phyloP scores from a whole-genome alignment of 345 rosid species.

The Xanthoceras sorbifolium region DNA sequence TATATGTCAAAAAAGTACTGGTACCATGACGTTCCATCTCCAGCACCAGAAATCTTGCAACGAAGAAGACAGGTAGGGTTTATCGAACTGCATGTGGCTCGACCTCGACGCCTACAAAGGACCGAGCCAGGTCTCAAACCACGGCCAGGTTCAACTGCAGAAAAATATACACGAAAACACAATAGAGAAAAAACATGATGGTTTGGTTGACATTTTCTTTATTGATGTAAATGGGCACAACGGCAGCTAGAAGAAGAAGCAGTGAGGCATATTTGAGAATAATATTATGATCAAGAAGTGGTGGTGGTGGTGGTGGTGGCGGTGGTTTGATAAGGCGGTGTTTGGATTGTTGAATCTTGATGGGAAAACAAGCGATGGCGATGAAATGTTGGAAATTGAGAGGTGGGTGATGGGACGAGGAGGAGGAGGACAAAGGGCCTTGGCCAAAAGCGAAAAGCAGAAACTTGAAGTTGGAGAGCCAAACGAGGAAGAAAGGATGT shows the following conservation, averaged over 20 bases:
- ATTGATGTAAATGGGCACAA: constrained; percentile 23
- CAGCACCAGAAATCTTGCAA: constrained; percentile 78
- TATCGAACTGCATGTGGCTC: constrained; percentile 61
- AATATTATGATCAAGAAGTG: too few relatives aligned
- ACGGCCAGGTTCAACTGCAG: constrained; percentile 45
- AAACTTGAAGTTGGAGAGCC: constrained; percentile 46
- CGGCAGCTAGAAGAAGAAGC: constrained; percentile 28
- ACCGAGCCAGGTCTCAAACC: constrained; percentile 35
- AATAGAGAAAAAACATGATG: constrained; percentile 29
- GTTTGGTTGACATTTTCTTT: constrained; percentile 34
- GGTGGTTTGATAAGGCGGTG: too few relatives aligned
- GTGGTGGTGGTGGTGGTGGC: too few relatives aligned
- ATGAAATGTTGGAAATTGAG: constrained; percentile 36
- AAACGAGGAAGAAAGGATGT: constrained; percentile 33
- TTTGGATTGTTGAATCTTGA: constrained; percentile 47
- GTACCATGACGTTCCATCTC: constrained; percentile 74
- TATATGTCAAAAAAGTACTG: too few relatives aligned
- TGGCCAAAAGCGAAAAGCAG: constrained; percentile 33
- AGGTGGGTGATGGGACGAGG: constrained; percentile 20
- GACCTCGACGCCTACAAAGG: constrained; percentile 29
- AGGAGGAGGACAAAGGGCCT: constrained; percentile 43
- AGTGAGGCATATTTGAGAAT: neutral
- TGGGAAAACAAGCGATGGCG: constrained; percentile 53
- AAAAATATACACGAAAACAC: constrained; percentile 37
- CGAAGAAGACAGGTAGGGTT: constrained; percentile 62